Percentiles rank a stretch among this genome's conserved stretches.
These are phyloP conservation scores for Rhynchosporium secalis DNA, from an alignment of 2,329 filamentous ascomycete species.

Conservation along the genomic window DNA sequence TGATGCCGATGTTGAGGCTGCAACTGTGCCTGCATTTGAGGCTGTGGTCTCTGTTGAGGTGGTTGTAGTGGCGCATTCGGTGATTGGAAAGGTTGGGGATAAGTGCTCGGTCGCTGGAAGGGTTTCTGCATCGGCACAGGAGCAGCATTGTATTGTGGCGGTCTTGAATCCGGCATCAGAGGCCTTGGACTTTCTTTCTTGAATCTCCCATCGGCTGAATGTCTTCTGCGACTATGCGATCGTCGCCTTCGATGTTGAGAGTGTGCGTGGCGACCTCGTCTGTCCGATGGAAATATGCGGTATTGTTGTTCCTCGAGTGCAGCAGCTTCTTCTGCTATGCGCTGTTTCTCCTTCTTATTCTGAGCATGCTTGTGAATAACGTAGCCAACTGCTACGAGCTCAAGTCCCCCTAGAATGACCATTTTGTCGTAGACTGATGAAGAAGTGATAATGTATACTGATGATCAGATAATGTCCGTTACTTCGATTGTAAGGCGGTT, in stretches of 20 bases:
- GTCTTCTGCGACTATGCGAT: conserved; percentile 25
- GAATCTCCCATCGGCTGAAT: conserved; percentile 25
- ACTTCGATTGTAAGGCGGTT: neutral
- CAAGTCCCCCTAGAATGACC: conserved; percentile 49
- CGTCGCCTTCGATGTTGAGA: conserved; percentile 22
- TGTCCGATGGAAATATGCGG: conserved; percentile 26
- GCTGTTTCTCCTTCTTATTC: conserved; percentile 34
- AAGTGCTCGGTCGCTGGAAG: neutral
- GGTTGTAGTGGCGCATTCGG: conserved; percentile 11
- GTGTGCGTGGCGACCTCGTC: conserved; percentile 11
- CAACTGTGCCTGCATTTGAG: neutral
- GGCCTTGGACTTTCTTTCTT: conserved; percentile 23
- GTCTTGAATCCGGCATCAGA: conserved; percentile 12
- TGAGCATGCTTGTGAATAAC: conserved; percentile 37
- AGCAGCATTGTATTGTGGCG: conserved; percentile 21
- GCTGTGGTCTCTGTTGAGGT: neutral
- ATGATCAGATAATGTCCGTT: conserved; percentile 12
- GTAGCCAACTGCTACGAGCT: conserved; percentile 38
- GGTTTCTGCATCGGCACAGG: conserved; percentile 10
- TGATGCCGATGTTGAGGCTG: conserved; percentile 9
- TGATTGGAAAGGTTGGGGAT: conserved; percentile 10
- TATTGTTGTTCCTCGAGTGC: conserved; percentile 33
- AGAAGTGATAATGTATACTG: neutral
- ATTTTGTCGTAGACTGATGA: conserved; percentile 43
- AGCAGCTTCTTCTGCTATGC: conserved; percentile 34